phyloP scores from a whole-genome alignment of 208 protist genomes.

The Leishmania major region DNA sequence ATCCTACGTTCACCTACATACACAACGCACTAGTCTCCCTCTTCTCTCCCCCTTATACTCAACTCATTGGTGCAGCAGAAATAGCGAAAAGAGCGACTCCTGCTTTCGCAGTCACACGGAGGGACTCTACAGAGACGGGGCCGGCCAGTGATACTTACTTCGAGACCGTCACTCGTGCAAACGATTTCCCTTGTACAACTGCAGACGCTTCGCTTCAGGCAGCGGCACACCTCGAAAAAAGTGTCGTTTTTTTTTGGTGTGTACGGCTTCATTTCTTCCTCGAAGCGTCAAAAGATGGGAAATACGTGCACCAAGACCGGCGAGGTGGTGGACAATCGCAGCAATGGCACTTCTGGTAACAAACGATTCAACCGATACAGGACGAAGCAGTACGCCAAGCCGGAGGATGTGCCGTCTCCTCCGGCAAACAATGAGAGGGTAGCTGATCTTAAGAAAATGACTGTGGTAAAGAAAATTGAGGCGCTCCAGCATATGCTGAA shows the following conservation, averaged over 20 bases:
- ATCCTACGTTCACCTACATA: neutral
- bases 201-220: neutral
- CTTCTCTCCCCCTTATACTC: neutral
- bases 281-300: slow-evolving; percentile 30
- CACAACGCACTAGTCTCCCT: neutral
- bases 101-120: neutral
- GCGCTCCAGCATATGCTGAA: slow-evolving; percentile 58
- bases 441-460: neutral
- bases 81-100: neutral
- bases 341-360: neutral
- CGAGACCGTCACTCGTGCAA: neutral
- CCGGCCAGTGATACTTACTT: neutral
- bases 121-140: neutral
- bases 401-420: neutral
- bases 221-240: neutral
- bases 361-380: neutral
- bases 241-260: slow-evolving; percentile 1
- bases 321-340: slow-evolving; percentile 30
- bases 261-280: slow-evolving; percentile 2
- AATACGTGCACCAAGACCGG: slow-evolving; percentile 39
- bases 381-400: neutral
- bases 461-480: slow-evolving; percentile 44
- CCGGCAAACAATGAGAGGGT: neutral
- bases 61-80: neutral
- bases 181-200: neutral